A percentile compares a stretch with the other conserved stretches of the same genome.
These are phyloP conservation scores for Agaricus sinodeliciosus DNA, from an alignment of 768 basidiomycete genomes.

Conservation along the genomic window DNA sequence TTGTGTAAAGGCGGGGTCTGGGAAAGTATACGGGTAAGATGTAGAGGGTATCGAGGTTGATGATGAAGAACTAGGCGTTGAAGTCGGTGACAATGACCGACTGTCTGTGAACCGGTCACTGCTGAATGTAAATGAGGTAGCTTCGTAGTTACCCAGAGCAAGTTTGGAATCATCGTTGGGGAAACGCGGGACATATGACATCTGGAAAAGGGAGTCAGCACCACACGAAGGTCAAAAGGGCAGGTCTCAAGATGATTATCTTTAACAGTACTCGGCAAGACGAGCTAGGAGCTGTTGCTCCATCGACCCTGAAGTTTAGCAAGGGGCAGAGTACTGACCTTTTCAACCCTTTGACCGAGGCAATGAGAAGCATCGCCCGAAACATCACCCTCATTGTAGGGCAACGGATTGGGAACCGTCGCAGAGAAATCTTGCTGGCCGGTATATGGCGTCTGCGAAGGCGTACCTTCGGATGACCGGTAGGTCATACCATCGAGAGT, in stretches of 20 bases:
- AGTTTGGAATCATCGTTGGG: conserved; percentile 23
- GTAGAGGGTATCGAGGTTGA: conserved; percentile 60
- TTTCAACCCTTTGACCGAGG: conserved; percentile 9
- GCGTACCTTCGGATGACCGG: conserved; percentile 38
- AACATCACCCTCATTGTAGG: conserved; percentile 19
- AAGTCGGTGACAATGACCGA: conserved; percentile 66
- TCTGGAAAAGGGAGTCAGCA: conserved; percentile 30
- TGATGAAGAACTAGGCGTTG: conserved; percentile 55
- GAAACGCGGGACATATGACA: conserved; percentile 22
- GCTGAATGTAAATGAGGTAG: conserved; percentile 10
- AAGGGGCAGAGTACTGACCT: neutral
- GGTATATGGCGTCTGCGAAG: conserved; percentile 40
- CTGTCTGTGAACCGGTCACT: conserved; percentile 33
- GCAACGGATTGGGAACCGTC: conserved; percentile 42
- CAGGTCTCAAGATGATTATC: neutral
- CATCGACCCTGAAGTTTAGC: neutral
- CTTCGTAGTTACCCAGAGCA: conserved; percentile 11
- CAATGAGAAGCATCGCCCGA: conserved; percentile 17
- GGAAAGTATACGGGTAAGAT: conserved; percentile 55
- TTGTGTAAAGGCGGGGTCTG: conserved; percentile 43
- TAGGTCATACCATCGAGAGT: conserved; percentile 35
- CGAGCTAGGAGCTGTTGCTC: neutral
- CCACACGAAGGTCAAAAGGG: neutral
- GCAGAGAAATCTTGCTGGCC: conserved; percentile 14
- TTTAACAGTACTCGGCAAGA: neutral